Evolutionary conservation across 257 asterid genomes (phyloP).

Genomic region (Gynochthodes officinalis): DNA sequence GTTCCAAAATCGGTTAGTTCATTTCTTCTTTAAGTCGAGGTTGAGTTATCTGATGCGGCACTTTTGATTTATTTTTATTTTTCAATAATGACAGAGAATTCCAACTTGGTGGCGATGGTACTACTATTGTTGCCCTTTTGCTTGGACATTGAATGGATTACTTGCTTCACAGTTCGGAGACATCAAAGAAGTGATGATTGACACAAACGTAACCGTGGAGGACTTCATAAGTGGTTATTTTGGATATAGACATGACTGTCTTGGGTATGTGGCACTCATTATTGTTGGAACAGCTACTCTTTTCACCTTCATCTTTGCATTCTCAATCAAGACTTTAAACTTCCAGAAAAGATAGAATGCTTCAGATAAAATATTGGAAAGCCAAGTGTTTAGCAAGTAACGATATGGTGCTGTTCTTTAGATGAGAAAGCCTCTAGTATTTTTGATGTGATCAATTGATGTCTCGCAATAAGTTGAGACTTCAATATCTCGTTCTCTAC

Average conservation of each 20-base stretch:
- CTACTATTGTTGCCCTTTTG: slow-evolving; percentile 51
- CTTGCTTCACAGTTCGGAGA: slow-evolving; percentile 65
- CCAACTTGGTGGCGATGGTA: slow-evolving; percentile 86
- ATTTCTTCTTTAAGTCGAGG: not conserved
- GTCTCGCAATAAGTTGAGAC: too few species aligned
- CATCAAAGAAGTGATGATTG: slow-evolving; percentile 30
- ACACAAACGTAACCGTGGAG: slow-evolving; percentile 41
- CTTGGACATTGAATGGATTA: slow-evolving; percentile 67
- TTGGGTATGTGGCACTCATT: slow-evolving; percentile 56
- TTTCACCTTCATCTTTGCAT: too few species aligned
- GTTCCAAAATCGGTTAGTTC: slow-evolving; percentile 58
- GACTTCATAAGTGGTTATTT: slow-evolving; percentile 45
- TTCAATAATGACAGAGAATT: slow-evolving; percentile 52
- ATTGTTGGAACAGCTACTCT: slow-evolving; percentile 41
- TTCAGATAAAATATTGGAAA: too few species aligned
- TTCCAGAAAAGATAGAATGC: slow-evolving; percentile 51
- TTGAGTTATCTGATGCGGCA: not conserved
- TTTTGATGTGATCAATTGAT: too few species aligned
- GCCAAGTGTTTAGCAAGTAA: too few species aligned
- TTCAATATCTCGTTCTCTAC: too few species aligned
- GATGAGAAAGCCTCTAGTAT: too few species aligned
- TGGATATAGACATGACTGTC: slow-evolving; percentile 47
- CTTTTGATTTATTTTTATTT: not conserved
- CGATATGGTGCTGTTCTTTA: too few species aligned
- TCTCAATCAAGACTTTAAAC: slow-evolving; percentile 52